These are phyloP conservation scores for Amaranthus palmeri DNA, from an alignment of 148 eudicot species.

Conservation along the genomic window DNA sequence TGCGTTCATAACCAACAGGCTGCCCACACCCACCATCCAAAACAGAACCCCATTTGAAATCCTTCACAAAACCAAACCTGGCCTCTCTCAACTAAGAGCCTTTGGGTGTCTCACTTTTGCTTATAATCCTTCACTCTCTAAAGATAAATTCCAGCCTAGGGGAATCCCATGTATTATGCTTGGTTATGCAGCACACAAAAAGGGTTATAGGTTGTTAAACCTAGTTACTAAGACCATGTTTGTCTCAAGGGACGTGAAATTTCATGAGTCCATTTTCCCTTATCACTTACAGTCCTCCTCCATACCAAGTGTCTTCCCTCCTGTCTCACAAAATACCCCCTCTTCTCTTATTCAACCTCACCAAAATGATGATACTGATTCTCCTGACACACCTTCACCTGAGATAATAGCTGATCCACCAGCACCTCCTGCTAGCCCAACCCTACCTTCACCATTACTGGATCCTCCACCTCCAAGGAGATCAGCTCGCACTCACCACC, in stretches of 20 bases:
- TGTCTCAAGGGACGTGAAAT: neutral
- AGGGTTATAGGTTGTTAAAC: neutral
- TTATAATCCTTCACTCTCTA: neutral
- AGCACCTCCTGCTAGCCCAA: neutral
- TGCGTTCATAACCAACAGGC: neutral
- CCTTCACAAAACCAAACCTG: neutral
- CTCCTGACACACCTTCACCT: neutral
- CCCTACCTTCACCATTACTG: neutral
- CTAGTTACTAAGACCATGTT: neutral
- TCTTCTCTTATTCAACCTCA: too few relatives aligned
- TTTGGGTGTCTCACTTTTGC: neutral
- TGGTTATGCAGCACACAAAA: neutral
- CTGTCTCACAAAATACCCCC: too few relatives aligned
- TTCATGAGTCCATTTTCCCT: neutral
- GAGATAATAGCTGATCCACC: neutral
- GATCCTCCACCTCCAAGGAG: neutral
- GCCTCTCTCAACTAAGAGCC: neutral
- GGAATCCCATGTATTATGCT: neutral
- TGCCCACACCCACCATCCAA: neutral
- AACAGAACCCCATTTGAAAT: neutral
- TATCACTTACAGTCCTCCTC: neutral
- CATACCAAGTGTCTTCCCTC: neutral
- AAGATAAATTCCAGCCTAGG: neutral
- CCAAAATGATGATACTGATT: too few relatives aligned
- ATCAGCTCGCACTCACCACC: neutral